These are phyloP conservation scores for Neurospora sp. DNA, from an alignment of 495 filamentous ascomycete species.

Conservation along the genomic window DNA sequence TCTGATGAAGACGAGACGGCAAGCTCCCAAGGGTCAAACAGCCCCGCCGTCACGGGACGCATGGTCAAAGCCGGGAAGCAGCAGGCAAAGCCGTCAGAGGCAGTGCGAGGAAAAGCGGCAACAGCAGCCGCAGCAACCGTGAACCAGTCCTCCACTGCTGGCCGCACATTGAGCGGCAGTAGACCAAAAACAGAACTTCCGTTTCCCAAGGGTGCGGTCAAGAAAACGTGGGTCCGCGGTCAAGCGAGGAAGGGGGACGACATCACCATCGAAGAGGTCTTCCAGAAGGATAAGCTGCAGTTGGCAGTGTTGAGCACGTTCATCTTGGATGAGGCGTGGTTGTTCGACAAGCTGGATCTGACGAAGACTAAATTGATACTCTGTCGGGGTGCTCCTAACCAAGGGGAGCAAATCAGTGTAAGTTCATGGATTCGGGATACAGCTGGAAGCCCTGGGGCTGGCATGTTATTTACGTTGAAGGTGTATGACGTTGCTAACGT, in stretches of 20 bases:
- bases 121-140: not conserved
- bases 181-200: conserved; percentile 24
- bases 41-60: not conserved
- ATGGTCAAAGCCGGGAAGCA: not conserved
- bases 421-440: not conserved
- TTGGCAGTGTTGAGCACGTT: conserved; percentile 80
- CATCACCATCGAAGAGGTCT: conserved; percentile 83
- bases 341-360: conserved; percentile 33
- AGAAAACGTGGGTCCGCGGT: conserved; percentile 65
- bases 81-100: not conserved
- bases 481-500: not conserved
- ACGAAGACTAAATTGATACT: conserved; percentile 32
- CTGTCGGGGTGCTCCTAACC: not conserved
- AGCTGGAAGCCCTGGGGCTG: not conserved
- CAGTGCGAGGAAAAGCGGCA: not conserved
- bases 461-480: not conserved
- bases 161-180: not conserved
- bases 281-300: conserved; percentile 59
- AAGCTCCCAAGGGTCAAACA: not conserved
- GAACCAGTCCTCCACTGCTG: not conserved
- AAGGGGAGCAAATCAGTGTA: not conserved
- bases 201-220: conserved; percentile 66
- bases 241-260: conserved; percentile 51
- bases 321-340: conserved; percentile 60
- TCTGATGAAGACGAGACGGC: not conserved